Conservation (phyloP, 106 monocot genomes). For the Narthecium ossifragum region DNA sequence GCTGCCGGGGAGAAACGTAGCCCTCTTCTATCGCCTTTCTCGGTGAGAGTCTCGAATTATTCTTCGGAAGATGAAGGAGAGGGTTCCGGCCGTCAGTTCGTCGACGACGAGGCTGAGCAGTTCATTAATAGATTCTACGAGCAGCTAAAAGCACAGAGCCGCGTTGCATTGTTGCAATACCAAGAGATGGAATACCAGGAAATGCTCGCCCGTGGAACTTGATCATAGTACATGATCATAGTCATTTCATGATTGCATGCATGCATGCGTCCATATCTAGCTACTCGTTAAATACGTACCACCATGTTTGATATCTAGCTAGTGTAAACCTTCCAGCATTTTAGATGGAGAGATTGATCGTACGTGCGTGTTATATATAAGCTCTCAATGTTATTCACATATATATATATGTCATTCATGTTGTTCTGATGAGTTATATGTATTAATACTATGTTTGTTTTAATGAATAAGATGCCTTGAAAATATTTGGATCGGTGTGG, state of each 20-base stretch:
- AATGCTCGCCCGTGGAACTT: slow-evolving; percentile 21
- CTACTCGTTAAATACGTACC: no score
- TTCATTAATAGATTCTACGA: slow-evolving; percentile 48
- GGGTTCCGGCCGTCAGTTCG: background rate
- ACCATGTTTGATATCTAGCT: no score
- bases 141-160: slow-evolving; percentile 28
- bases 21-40: slow-evolving; percentile 8
- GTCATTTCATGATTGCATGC: background rate
- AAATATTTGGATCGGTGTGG: no score
- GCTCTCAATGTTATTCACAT: no score
- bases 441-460: no score
- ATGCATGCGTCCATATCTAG: background rate
- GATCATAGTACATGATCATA: background rate
- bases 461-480: no score
- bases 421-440: no score
- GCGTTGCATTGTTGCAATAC: slow-evolving; percentile 16
- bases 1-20: background rate
- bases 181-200: slow-evolving; percentile 20
- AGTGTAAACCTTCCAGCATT: background rate
- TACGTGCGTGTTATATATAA: no score
- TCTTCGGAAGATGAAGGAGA: slow-evolving; percentile 18
- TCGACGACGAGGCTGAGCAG: slow-evolving; percentile 39
- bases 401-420: no score
- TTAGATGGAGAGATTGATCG: background rate
- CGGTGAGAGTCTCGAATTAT: slow-evolving; percentile 18